These are phyloP conservation scores for Aspergillus haitiensis DNA, from an alignment of 495 filamentous ascomycete genomes.

Conservation along the genomic window DNA sequence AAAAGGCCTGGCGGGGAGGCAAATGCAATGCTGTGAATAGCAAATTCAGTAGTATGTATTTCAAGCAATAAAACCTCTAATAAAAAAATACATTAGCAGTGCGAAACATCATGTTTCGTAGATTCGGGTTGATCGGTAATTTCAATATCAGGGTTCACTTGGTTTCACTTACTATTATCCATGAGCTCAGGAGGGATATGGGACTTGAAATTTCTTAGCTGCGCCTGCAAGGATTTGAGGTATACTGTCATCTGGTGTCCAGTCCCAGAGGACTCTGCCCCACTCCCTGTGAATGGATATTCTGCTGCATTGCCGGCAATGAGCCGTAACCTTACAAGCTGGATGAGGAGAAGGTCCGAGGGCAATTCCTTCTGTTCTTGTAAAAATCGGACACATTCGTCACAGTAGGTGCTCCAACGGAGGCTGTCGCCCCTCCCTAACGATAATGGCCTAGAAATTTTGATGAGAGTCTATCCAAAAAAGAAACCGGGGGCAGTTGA, in stretches of 20 bases:
- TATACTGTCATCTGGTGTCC: not conserved
- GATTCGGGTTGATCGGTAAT: too few species aligned
- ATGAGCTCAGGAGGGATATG: conserved; percentile 5
- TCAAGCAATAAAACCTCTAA: conserved; percentile 6
- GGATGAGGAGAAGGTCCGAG: conserved; percentile 1
- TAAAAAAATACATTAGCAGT: not conserved
- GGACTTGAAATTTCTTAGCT: conserved; percentile 1
- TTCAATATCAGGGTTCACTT: not conserved
- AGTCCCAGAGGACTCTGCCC: not conserved
- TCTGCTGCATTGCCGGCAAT: conserved; percentile 1
- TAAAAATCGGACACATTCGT: conserved; percentile 5
- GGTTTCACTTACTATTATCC: not conserved
- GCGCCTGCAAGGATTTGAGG: conserved; percentile 6
- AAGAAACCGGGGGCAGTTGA: not conserved
- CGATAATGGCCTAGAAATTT: not conserved
- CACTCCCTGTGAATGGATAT: not conserved
- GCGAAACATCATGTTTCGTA: too few species aligned
- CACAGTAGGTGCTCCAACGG: conserved; percentile 2
- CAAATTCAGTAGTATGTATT: conserved; percentile 1
- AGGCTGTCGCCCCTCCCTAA: conserved; percentile 10
- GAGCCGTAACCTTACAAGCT: conserved; percentile 4
- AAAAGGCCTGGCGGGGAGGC: not conserved
- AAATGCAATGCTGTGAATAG: conserved; percentile 6
- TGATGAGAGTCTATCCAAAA: not conserved
- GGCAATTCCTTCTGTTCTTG: conserved; percentile 7